Conservation (phyloP, 1,139 yeast genomes). For the Taphrina confusa region DNA sequence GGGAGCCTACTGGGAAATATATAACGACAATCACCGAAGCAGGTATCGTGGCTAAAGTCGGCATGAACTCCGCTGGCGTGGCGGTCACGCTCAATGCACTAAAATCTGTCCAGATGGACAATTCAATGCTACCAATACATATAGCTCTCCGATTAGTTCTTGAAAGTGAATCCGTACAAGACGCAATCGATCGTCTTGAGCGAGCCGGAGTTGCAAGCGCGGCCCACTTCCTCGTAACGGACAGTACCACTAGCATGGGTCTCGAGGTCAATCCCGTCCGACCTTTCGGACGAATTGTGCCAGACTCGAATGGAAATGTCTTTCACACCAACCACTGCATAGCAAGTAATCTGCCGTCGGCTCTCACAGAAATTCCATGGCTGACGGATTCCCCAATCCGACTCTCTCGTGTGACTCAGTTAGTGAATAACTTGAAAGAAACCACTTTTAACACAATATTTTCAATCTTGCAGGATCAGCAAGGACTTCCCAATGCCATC, state of each 20-base stretch:
- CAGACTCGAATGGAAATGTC: slow-evolving; percentile 35
- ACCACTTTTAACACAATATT: slow-evolving; percentile 36
- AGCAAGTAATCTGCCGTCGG: slow-evolving; percentile 24
- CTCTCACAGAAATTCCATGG: slow-evolving; percentile 37
- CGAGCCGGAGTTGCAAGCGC: slow-evolving; percentile 43
- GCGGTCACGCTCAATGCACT: slow-evolving; percentile 47
- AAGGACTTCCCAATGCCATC: slow-evolving; percentile 39
- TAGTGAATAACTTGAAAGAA: slow-evolving; percentile 26
- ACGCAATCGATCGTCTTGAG: slow-evolving; percentile 42
- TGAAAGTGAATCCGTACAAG: slow-evolving; percentile 43
- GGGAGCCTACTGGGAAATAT: slow-evolving; percentile 42
- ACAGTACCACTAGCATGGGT: slow-evolving; percentile 38
- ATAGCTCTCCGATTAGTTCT: slow-evolving; percentile 46
- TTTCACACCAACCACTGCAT: slow-evolving; percentile 39
- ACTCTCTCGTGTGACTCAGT: slow-evolving; percentile 36
- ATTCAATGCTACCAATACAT: slow-evolving; percentile 46
- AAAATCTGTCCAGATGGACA: slow-evolving; percentile 44
- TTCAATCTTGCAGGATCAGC: slow-evolving; percentile 38
- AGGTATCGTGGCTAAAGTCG: slow-evolving; percentile 48
- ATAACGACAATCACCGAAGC: slow-evolving; percentile 46
- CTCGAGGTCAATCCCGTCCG: slow-evolving; percentile 40
- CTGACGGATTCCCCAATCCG: slow-evolving; percentile 39
- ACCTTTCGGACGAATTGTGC: slow-evolving; percentile 37
- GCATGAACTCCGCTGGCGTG: slow-evolving; percentile 46
- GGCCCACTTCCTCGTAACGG: slow-evolving; percentile 44